Base-by-base conservation (phyloP, 1,139 yeast genomes). In the Waltiozyma sp. region DNA sequence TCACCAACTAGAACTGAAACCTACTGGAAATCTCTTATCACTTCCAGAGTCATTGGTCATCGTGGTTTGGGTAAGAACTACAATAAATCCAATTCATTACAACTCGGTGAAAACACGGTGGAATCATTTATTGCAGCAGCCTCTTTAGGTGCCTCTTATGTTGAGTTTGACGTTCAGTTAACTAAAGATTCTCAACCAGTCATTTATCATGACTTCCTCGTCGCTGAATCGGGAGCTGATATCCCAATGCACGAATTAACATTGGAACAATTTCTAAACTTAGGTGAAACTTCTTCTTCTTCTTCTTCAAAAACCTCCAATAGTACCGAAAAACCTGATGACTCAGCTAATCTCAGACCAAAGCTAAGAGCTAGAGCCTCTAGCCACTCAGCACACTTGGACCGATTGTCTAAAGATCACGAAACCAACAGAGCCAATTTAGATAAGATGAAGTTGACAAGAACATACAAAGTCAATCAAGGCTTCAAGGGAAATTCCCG, bases 101-200 rank as follows among this genome's bases (percentile, higher is more conserved):
- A 91, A 63, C 69, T 91, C 48, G 98, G 98, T 38, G 98, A 91
- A 58, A 91, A 91, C 58, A 91, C 98, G 0, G 84, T 91, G 33
- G 96, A 89, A 58, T 85, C 95, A 1, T 91, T 91, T 53, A 85
- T 91, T 58, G 95, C 96, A 11, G 98, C 98, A 0, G 96, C 97
- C 0, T 88, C 95, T 4, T 68, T 91, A 52, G 98, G 98, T 35
- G 91, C 91, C 1, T 79, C 88, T 1, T 82, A 82, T 56, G 96
- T 94, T 42, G 98, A 91, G 62, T 91, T 91, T 60, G 98, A 91
- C 62, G 97, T 91, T 35, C 98, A 91, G 61, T 68, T 91, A 51
- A 91, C 98, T n/a, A 88, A 88, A 58, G 97, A 91, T 62, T 71
- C 71, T 50, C 79, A 87, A 13, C 97, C 97, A 1, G 97, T 91